These are phyloP conservation scores for Coleophoma crateriformis DNA, from an alignment of 2,329 filamentous ascomycete species.

Conservation along the genomic window DNA sequence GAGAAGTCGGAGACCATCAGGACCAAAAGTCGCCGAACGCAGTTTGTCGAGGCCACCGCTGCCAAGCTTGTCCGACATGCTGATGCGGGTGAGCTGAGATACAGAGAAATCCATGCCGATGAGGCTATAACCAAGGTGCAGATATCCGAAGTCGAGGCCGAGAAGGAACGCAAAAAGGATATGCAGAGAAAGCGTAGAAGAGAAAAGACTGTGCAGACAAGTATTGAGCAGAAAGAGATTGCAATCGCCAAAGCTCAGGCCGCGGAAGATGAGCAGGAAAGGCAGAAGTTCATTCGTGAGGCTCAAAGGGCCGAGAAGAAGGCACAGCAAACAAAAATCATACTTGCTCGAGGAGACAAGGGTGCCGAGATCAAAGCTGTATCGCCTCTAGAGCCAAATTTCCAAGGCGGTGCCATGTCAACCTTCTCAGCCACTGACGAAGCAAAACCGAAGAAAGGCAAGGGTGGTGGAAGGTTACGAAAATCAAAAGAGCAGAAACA, in stretches of 20 bases:
- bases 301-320: conserved; percentile 90
- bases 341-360: conserved; percentile 81
- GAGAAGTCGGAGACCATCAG: conserved; percentile 57
- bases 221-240: conserved; percentile 83
- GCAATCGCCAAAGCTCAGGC: conserved; percentile 73
- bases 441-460: conserved; percentile 43
- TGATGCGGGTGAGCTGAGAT: conserved; percentile 68
- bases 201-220: conserved; percentile 92
- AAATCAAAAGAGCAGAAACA: conserved; percentile 88
- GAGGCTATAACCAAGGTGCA: conserved; percentile 83
- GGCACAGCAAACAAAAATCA: conserved; percentile 81
- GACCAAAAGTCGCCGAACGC: conserved; percentile 54
- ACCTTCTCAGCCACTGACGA: conserved; percentile 62
- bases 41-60: conserved; percentile 52
- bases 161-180: conserved; percentile 99
- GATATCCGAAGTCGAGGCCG: conserved; percentile 82
- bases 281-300: conserved; percentile 73
- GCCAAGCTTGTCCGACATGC: conserved; percentile 64
- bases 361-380: conserved; percentile 63
- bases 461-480: conserved; percentile 61
- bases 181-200: conserved; percentile 96
- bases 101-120: conserved; percentile 70
- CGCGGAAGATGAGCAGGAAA: conserved; percentile 77
- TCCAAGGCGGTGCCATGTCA: conserved; percentile 80
- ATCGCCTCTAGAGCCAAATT: conserved; percentile 68